A percentile compares a stretch with the other conserved stretches of the same genome.
phyloP scores from a whole-genome alignment of 2,329 filamentous ascomycete species.

The Diaporthe citriasiana region DNA sequence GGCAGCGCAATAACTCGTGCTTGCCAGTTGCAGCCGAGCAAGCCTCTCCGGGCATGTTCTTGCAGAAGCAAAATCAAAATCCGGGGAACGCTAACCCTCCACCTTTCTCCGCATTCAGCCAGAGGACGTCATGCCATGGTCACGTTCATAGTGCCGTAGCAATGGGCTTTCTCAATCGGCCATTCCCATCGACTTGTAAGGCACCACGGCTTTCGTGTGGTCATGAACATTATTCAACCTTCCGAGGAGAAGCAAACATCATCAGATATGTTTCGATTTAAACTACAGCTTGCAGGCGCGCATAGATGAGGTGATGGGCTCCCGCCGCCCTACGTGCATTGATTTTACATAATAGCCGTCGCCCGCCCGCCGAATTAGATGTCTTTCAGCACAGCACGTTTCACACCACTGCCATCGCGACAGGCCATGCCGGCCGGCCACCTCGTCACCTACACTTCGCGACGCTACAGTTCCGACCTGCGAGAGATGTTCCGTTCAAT shows the following conservation, averaged over 20 bases:
- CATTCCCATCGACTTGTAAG: not conserved
- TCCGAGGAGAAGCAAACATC: constrained; percentile 33
- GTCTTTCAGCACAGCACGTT: constrained; percentile 15
- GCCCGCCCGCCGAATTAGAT: constrained; percentile 8
- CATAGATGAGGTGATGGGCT: constrained; percentile 31
- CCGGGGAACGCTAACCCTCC: constrained; percentile 15
- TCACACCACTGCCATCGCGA: constrained; percentile 10
- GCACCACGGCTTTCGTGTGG: constrained; percentile 2
- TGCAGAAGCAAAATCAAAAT: constrained; percentile 27
- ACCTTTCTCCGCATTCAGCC: constrained; percentile 1
- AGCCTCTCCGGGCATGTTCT: constrained; percentile 5
- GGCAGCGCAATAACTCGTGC: not conserved
- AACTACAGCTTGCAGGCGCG: constrained; percentile 2
- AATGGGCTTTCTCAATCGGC: not conserved
- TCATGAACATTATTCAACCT: not conserved
- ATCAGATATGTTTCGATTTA: constrained; percentile 5
- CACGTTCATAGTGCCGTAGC: not conserved
- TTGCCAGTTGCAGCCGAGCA: constrained; percentile 12
- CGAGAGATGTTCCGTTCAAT: not conserved
- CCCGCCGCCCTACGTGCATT: constrained; percentile 21
- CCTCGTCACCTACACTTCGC: not conserved
- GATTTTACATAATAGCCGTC: constrained; percentile 37
- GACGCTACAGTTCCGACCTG: not conserved
- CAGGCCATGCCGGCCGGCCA: not conserved
- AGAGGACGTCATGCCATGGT: constrained; percentile 24